Conservation (phyloP, 225 moss, liverwort and hornwort genomes). For the Neckera pumila region DNA sequence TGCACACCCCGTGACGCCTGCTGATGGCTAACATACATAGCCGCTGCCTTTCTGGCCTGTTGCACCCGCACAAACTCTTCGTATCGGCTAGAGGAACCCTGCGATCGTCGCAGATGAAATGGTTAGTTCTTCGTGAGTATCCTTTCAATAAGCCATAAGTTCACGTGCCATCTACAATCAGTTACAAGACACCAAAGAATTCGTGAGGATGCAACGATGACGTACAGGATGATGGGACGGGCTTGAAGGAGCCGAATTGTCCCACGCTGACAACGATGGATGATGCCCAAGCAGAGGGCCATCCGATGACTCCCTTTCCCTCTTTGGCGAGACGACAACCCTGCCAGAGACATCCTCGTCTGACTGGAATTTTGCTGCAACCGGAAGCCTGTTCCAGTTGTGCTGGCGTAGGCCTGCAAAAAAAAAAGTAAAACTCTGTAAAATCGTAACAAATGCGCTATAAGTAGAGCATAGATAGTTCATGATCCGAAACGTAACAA, state of each 20-base stretch:
- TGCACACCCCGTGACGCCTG: slow-evolving; percentile 23
- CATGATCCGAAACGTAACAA: not conserved
- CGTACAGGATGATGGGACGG: slow-evolving; percentile 21
- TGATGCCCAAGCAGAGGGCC: slow-evolving; percentile 6
- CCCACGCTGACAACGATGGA: slow-evolving; percentile 14
- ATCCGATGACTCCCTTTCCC: slow-evolving; percentile 21
- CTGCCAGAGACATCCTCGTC: slow-evolving; percentile 2
- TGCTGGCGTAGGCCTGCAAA: slow-evolving; percentile 22
- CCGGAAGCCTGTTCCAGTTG: slow-evolving; percentile 7
- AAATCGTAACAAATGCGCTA: not conserved
- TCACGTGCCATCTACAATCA: not conserved
- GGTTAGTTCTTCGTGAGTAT: not conserved
- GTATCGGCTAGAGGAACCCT: slow-evolving; percentile 1
- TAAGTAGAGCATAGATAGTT: not conserved
- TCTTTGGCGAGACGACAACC: not conserved
- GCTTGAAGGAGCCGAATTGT: slow-evolving; percentile 12
- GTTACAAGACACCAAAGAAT: not conserved
- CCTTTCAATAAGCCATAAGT: not conserved
- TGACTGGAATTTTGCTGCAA: not conserved
- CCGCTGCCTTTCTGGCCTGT: slow-evolving; percentile 15
- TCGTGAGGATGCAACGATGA: not conserved
- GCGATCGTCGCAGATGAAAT: not conserved
- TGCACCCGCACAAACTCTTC: slow-evolving; percentile 8
- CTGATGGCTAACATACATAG: slow-evolving; percentile 13
- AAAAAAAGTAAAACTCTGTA: not conserved